These are phyloP conservation scores for Lactifluus piperatus DNA, from an alignment of 768 basidiomycete genomes.

Conservation along the genomic window DNA sequence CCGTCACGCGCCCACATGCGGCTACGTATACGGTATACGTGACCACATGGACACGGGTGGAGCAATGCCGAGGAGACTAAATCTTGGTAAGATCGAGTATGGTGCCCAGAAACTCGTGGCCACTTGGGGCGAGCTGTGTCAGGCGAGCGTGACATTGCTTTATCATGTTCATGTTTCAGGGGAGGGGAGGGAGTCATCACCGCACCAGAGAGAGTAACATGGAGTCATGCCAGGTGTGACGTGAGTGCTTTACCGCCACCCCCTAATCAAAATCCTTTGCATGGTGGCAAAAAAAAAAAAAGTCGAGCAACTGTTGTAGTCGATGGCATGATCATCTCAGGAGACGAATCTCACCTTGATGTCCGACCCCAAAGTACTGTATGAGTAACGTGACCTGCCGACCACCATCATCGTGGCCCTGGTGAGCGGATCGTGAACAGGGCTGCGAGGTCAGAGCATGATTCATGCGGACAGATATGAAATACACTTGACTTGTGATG, in stretches of 20 bases:
- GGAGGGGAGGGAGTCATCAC: background rate
- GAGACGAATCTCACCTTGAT: background rate
- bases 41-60: background rate
- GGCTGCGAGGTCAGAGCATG: background rate
- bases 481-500: background rate
- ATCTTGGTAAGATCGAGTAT: background rate
- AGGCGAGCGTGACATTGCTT: background rate
- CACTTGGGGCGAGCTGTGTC: background rate
- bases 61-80: background rate
- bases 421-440: background rate
- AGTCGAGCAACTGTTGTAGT: constrained; percentile 4
- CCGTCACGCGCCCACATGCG: too few relatives aligned
- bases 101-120: background rate
- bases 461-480: background rate
- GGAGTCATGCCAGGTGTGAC: background rate
- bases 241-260: background rate
- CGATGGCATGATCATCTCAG: background rate
- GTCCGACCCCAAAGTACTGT: background rate
- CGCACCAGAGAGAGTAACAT: background rate
- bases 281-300: background rate
- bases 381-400: background rate
- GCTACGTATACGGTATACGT: background rate
- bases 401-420: background rate
- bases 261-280: background rate
- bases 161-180: background rate